Evolutionary conservation across 2,329 filamentous ascomycete genomes (phyloP).

Genomic region (Dryadomyces quercivorus): DNA sequence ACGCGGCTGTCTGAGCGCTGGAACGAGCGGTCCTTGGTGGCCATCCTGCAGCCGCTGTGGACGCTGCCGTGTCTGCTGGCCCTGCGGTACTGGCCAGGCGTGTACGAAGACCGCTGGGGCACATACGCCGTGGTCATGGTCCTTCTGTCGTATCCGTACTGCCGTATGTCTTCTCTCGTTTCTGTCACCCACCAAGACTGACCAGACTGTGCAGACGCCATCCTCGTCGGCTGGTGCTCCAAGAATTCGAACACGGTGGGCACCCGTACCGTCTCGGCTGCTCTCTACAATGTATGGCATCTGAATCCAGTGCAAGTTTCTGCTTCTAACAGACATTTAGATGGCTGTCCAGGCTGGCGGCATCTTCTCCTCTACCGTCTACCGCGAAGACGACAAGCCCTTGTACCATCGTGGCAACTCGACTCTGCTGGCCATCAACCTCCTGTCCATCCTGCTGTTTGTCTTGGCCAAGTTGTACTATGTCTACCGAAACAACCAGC

Average conservation of each 20-base stretch:
- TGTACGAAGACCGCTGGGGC: slow-evolving; percentile 24
- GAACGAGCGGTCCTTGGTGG: slow-evolving; percentile 33
- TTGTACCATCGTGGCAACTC: slow-evolving; percentile 42
- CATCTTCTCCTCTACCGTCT: slow-evolving; percentile 30
- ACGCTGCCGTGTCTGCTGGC: slow-evolving; percentile 40
- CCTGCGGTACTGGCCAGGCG: slow-evolving; percentile 31
- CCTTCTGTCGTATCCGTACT: slow-evolving; percentile 41
- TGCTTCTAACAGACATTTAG: slow-evolving; percentile 7
- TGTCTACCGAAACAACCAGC: slow-evolving; percentile 29
- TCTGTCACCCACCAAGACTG: slow-evolving; percentile 6
- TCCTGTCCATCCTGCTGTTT: slow-evolving; percentile 37
- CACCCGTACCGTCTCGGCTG: slow-evolving; percentile 6
- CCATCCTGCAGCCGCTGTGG: slow-evolving; percentile 37
- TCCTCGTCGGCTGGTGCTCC: slow-evolving; percentile 46
- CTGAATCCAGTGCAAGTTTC: neutral
- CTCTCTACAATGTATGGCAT: slow-evolving; percentile 8
- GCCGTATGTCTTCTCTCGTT: slow-evolving; percentile 7
- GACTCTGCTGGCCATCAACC: slow-evolving; percentile 35
- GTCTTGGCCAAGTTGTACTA: slow-evolving; percentile 41
- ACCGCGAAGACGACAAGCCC: slow-evolving; percentile 41
- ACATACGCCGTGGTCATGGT: slow-evolving; percentile 37
- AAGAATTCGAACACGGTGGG: slow-evolving; percentile 31
- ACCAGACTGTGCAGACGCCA: slow-evolving; percentile 28
- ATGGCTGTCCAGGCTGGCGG: slow-evolving; percentile 26
- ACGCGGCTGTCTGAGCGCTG: slow-evolving; percentile 33